Percentiles rank a stretch among this genome's conserved stretches.
These are phyloP conservation scores for Choricystis sp. DNA, from an alignment of 139 green algal genomes.

Conservation along the genomic window DNA sequence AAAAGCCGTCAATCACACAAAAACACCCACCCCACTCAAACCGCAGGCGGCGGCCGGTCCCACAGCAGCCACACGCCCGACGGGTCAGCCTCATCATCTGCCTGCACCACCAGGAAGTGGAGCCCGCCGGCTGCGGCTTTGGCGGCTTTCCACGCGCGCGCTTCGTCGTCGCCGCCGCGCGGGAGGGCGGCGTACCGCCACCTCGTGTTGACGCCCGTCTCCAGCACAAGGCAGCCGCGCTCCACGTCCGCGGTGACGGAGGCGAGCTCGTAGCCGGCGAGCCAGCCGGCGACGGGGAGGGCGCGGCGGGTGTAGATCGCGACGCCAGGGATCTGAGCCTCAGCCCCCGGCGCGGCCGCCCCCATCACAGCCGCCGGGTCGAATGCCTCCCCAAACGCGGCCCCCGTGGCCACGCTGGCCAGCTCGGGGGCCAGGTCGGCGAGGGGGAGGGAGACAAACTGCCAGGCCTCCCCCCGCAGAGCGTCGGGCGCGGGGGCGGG, in stretches of 20 bases:
- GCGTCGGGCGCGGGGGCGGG: slow-evolving; percentile 79
- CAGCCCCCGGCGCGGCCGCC: slow-evolving; percentile 21
- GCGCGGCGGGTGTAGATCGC: slow-evolving; percentile 80
- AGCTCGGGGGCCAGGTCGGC: slow-evolving; percentile 27
- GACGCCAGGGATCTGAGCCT: slow-evolving; percentile 57
- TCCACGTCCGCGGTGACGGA: slow-evolving; percentile 57
- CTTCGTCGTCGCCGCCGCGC: slow-evolving; percentile 59
- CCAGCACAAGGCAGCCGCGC: slow-evolving; percentile 71
- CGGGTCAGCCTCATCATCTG: slow-evolving; percentile 60
- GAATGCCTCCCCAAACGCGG: slow-evolving; percentile 53
- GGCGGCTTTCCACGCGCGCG: slow-evolving; percentile 72
- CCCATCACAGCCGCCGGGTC: slow-evolving; percentile 6
- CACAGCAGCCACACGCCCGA: slow-evolving; percentile 85
- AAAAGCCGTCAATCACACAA: too few species aligned
- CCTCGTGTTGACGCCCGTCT: slow-evolving; percentile 82
- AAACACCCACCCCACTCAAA: slow-evolving; percentile 34
- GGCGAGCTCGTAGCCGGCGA: slow-evolving; percentile 80
- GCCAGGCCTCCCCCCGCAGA: slow-evolving; percentile 85
- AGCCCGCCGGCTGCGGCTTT: slow-evolving; percentile 66
- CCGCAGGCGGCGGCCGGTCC: slow-evolving; percentile 45
- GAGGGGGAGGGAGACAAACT: slow-evolving; percentile 92
- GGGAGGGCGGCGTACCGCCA: slow-evolving; percentile 80
- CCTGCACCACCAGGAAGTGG: slow-evolving; percentile 92
- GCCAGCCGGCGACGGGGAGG: slow-evolving; percentile 83
- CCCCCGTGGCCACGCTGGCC: slow-evolving; percentile 14